These are phyloP conservation scores for Naganishia kalamii DNA, from an alignment of 768 basidiomycete species.

Conservation along the genomic window DNA sequence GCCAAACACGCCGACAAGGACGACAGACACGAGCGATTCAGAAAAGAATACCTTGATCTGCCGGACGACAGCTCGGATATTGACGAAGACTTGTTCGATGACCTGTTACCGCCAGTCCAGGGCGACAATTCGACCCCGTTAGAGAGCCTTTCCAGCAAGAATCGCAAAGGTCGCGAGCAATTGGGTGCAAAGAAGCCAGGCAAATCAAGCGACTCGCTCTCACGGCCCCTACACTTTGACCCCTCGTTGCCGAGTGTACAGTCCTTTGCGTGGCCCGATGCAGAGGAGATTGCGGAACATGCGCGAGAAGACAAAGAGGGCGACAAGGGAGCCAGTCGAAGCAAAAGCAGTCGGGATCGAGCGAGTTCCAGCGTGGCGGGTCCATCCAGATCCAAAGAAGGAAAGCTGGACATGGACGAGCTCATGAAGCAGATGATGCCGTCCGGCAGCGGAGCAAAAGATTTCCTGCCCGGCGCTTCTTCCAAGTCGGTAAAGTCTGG, in stretches of 20 bases:
- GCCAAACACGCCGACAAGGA: neutral
- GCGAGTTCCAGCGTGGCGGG: neutral
- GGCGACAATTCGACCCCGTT: neutral
- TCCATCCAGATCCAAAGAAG: neutral
- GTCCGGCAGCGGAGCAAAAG: neutral
- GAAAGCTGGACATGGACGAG: neutral
- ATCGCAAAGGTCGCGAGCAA: neutral
- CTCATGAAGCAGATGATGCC: neutral
- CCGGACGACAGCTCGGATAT: neutral
- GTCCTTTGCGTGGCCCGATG: slow-evolving; percentile 5
- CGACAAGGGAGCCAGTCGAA: neutral
- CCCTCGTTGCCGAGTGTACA: neutral
- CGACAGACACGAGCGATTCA: neutral
- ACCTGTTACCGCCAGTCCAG: neutral
- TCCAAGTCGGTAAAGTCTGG: too few species aligned
- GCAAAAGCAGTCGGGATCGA: neutral
- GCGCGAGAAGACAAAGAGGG: neutral
- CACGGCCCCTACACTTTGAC: neutral
- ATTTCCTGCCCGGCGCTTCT: too few species aligned
- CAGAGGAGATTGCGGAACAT: neutral
- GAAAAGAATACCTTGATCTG: neutral
- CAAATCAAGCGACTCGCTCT: neutral
- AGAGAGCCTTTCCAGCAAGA: neutral
- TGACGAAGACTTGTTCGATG: neutral
- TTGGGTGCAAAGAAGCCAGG: neutral